Base-by-base conservation (phyloP, 73 alveolate genomes). In the Halteria grandinella region DNA sequence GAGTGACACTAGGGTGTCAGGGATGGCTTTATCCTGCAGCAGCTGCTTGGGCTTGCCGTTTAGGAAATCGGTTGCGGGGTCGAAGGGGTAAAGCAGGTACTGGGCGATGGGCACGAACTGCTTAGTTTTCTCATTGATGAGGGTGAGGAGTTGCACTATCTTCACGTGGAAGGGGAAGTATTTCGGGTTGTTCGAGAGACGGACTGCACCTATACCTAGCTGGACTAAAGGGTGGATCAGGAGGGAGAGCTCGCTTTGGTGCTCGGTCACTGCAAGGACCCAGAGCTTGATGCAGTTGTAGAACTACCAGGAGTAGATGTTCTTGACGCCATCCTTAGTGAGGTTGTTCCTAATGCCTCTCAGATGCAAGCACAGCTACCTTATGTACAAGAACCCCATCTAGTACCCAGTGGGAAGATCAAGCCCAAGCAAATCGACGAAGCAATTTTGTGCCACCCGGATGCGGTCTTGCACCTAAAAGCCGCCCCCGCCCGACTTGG, bases 401-500 rank as follows among this genome's bases (percentile, higher is more conserved):
- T 73, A 25, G 37, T 73, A 73, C 7, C 75, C 74, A 23, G 32
- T 28, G 8, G 58, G 18, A n/a, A 27, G 37, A 54, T 55, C 64
- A 18, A 55, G 14, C 36, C 57, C 53, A 12, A 73, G 51, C 4
- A 73, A 52, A 17, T 73, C 85, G 4, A 73, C 75, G 40, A 73
- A 53, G 64, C 76, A 73, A 37, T 52, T 73, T 52, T 73, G 41
- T 21, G 71, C 64, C 3, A 73, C 40, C 44, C 75, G 52, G 3
- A 73, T 21, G 15, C 27, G 52, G 39, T 52, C 74, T 39, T 73
- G 54, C 5, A 55, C 75, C 36, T 52, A 27, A 25, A 48, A 54
- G 10, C 85, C 85, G n/a, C 85, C 85, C 1, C 85, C 74, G 1
- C 76, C 85, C n/a, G 5, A 6, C 32, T 49, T 70, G 28, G 69